Conservation (phyloP, 1,139 yeast genomes). For the Sugiyamaella japonica region DNA sequence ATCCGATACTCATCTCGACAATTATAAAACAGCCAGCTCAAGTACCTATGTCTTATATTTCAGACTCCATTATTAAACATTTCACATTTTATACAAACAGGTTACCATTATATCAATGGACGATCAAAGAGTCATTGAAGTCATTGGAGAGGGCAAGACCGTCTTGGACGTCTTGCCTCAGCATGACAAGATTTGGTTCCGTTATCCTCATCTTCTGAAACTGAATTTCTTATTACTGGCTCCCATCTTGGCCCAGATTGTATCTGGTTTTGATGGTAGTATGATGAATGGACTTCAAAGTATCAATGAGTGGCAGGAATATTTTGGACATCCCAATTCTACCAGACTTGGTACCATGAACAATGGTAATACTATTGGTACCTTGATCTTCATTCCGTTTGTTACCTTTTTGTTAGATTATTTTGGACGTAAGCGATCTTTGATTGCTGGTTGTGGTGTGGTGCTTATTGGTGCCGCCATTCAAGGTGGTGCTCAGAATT, state of each 20-base stretch:
- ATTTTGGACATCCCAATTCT: constrained; percentile 46
- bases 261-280: constrained; percentile 54
- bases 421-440: constrained; percentile 75
- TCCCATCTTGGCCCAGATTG: constrained; percentile 47
- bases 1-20: background rate
- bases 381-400: constrained; percentile 67
- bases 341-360: constrained; percentile 41
- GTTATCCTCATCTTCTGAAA: constrained; percentile 37
- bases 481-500: constrained; percentile 43
- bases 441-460: constrained; percentile 30
- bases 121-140: background rate
- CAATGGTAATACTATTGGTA: constrained; percentile 15
- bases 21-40: background rate
- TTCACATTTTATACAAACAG: background rate
- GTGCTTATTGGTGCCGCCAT: constrained; percentile 33
- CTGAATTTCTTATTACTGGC: constrained; percentile 44
- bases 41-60: background rate
- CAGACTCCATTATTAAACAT: background rate
- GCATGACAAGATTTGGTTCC: constrained; percentile 5
- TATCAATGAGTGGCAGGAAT: constrained; percentile 40
- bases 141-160: background rate
- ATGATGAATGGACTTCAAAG: constrained; percentile 53
- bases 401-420: constrained; percentile 55
- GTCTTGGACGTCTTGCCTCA: constrained; percentile 4
- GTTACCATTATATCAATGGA: background rate